phyloP scores from a whole-genome alignment of 305 asterid species.

The Fraxinus velutina region DNA sequence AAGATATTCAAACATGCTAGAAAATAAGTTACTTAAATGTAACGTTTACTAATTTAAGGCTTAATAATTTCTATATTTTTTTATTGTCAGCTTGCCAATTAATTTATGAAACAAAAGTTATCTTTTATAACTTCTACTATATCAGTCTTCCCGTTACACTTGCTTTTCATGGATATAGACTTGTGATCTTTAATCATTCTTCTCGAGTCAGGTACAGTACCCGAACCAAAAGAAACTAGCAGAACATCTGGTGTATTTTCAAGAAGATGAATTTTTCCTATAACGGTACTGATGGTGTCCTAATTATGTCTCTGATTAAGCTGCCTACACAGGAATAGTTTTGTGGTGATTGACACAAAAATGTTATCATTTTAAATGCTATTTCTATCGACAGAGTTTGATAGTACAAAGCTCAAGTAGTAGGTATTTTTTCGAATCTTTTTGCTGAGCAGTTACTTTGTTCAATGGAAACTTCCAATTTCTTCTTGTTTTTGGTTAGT shows the following conservation, averaged over 20 bases:
- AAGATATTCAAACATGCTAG: neutral
- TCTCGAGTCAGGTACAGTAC: neutral
- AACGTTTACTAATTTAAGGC: neutral
- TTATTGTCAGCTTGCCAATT: neutral
- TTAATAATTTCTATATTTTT: neutral
- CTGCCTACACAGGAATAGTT: neutral
- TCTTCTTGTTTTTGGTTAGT: neutral
- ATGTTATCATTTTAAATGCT: neutral
- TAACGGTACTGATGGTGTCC: neutral
- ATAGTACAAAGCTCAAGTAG: neutral
- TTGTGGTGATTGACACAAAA: neutral
- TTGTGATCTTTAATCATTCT: neutral
- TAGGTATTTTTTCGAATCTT: neutral
- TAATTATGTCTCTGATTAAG: neutral
- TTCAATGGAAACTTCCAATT: neutral
- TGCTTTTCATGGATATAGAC: neutral
- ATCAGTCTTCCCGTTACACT: neutral
- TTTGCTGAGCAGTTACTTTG: neutral
- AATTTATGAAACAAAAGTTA: neutral
- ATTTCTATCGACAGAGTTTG: neutral
- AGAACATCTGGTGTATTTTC: neutral
- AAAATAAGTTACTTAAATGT: neutral
- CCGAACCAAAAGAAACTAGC: neutral
- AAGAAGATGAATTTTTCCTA: neutral
- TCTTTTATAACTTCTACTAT: neutral